Evolutionary conservation across 2,329 filamentous ascomycete species (phyloP), one percentile per base, ranked within the genome.

Genomic region (Fusarium sp.): DNA sequence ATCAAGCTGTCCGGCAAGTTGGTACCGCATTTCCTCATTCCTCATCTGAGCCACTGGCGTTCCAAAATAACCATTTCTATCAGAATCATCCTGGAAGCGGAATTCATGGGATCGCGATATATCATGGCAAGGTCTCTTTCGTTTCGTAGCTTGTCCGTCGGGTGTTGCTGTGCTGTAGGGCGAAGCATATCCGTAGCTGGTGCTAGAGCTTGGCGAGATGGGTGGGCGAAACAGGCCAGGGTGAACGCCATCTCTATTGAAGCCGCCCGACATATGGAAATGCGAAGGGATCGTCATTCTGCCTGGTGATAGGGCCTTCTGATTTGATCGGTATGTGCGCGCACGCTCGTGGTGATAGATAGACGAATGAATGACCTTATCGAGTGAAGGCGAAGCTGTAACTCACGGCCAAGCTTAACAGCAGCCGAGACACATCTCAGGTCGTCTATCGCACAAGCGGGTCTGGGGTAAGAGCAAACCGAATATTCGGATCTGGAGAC

Each of bases 1-100:
- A 54, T 86, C 83, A 55, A 89, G 85, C 75, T 88, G 86, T 23
- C 87, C 88, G 11, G 86, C 87, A 15, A 89, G 80, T 5, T 84
- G 83, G 69, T 89, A 90, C 57, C 79, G 74, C 73, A 63, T 73
- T 58, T 63, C 69, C 52, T 62, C 69, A 56, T 58, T 62, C 51
- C 61, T 48, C 49, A 55, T 60, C 45, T 65, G 77, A n/a, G 63
- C 54, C 39, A 63, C 57, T 31, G 72, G 75, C 23, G 70, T 73
- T 44, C 67, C 76, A 63, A 77, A 77, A 60, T 72, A 76, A 29
- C 70, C 49, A 44, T 72, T 67, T 37, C 59, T 57, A 58, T 74
- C 66, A 7, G 68, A 25, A 25, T 76, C 76, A 59, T 73, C 63
- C 23, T 74, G 70, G 42, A 66, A 48, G 38, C 52, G 69, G 44